Evolutionary conservation across 352 stramenopile species (phyloP).

Genomic region (Globisporangium lucens): DNA sequence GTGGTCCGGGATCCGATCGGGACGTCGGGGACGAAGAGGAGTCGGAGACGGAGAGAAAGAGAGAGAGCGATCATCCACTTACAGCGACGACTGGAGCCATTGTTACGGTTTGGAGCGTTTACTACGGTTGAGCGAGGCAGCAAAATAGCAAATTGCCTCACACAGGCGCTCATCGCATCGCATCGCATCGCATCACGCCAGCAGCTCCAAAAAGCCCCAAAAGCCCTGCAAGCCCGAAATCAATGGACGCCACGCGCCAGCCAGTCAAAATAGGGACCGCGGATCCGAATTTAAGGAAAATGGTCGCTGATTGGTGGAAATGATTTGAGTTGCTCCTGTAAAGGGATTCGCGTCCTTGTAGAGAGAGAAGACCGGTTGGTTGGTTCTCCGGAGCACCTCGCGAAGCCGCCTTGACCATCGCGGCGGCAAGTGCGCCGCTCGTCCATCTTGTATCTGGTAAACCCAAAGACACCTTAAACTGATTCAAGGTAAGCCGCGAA

Average conservation of each 20-base stretch:
- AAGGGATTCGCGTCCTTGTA: constrained; percentile 30
- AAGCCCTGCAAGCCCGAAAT: constrained; percentile 12
- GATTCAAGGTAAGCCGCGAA: constrained; percentile 79
- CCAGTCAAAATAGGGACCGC: constrained; percentile 2
- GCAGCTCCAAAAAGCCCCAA: background rate
- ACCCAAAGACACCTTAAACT: constrained; percentile 89
- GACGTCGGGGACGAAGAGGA: background rate
- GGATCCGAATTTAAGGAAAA: background rate
- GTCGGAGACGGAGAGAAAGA: background rate
- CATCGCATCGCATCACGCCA: background rate
- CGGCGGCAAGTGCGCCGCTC: constrained; percentile 6
- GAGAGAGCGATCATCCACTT: constrained; percentile 24
- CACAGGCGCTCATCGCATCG: background rate
- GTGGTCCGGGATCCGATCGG: background rate
- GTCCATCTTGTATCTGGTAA: constrained; percentile 89
- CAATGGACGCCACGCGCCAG: constrained; percentile 29
- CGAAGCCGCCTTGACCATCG: background rate
- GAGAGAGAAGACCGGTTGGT: constrained; percentile 46
- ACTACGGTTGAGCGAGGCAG: constrained; percentile 27
- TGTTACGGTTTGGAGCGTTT: constrained; percentile 25
- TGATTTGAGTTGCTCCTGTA: constrained; percentile 20
- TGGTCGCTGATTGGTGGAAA: constrained; percentile 33
- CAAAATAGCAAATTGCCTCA: constrained; percentile 27
- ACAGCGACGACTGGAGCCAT: constrained; percentile 52
- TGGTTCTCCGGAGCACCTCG: constrained; percentile 21